These are phyloP conservation scores for Backusella morwellensis DNA, from an alignment of 192 early-diverging fungal species.

Conservation along the genomic window DNA sequence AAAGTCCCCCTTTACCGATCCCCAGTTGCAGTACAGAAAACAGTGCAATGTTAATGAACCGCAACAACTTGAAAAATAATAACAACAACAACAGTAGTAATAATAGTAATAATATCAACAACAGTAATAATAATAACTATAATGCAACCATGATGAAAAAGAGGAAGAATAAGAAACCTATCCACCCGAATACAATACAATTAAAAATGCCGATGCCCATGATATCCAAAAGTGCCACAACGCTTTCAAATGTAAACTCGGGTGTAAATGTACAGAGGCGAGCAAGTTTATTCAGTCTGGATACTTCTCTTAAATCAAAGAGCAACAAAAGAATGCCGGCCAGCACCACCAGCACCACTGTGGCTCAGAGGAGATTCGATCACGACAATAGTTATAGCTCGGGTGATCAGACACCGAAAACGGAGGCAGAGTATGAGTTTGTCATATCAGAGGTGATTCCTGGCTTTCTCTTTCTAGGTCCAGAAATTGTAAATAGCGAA, in stretches of 20 bases:
- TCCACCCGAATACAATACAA: background rate
- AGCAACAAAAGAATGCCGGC: background rate
- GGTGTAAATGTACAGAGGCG: constrained; percentile 15
- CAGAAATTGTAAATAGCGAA: constrained; percentile 59
- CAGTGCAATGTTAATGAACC: background rate
- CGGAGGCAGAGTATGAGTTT: constrained; percentile 31
- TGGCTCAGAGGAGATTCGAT: constrained; percentile 1
- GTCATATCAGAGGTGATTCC: constrained; percentile 55
- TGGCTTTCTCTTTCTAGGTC: constrained; percentile 61
- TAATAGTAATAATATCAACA: background rate
- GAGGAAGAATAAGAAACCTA: background rate
- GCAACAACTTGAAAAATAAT: background rate
- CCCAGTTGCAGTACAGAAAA: constrained; percentile 1
- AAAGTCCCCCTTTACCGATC: constrained; percentile 2
- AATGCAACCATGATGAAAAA: background rate
- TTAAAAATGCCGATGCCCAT: constrained; percentile 4
- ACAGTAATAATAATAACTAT: background rate
- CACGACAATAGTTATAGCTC: background rate
- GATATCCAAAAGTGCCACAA: constrained; percentile 11
- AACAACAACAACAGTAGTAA: background rate
- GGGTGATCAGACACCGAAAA: constrained; percentile 20
- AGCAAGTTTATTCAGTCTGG: constrained; percentile 37
- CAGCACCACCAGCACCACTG: background rate
- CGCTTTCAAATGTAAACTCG: background rate
- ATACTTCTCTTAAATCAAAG: constrained; percentile 23